Conservation (phyloP, 148 eudicot genomes). For the Euryodendron excelsum region DNA sequence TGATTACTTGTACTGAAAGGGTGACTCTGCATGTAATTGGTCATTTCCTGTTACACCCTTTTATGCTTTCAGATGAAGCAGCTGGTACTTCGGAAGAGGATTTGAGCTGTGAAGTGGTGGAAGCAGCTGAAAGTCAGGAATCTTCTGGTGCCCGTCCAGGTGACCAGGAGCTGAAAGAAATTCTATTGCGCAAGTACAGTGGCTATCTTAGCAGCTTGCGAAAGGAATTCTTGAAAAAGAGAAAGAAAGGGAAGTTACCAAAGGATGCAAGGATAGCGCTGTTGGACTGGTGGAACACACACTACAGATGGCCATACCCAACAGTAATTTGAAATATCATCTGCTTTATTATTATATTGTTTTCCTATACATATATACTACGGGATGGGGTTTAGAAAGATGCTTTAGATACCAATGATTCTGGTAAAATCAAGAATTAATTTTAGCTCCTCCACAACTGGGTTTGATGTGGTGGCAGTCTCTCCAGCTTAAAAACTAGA, state of each 20-base stretch:
- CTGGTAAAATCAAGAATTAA: not conserved
- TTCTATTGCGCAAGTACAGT: conserved; percentile 40
- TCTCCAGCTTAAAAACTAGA: not conserved
- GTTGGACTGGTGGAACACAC: conserved; percentile 54
- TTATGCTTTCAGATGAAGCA: conserved; percentile 25
- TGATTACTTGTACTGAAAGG: not conserved
- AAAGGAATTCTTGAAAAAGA: conserved; percentile 43
- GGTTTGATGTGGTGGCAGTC: not conserved
- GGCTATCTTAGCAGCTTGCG: conserved; percentile 42
- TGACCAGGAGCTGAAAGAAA: conserved; percentile 32
- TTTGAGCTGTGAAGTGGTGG: conserved; percentile 30
- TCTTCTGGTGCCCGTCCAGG: conserved; percentile 16
- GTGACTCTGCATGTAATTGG: not conserved
- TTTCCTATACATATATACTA: not conserved
- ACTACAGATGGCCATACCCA: conserved; percentile 55
- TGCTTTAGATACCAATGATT: not conserved
- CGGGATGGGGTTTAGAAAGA: not conserved
- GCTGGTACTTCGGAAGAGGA: conserved; percentile 32
- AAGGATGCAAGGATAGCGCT: conserved; percentile 40
- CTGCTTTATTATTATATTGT: not conserved
- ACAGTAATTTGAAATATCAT: conserved; percentile 25
- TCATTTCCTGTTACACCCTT: not conserved
- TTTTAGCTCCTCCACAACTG: not conserved
- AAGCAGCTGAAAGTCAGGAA: conserved; percentile 25
- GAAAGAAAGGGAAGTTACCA: conserved; percentile 51